These are phyloP conservation scores for Drechslerella stenobrocha DNA, from an alignment of 2,329 filamentous ascomycete genomes.

Conservation along the genomic window DNA sequence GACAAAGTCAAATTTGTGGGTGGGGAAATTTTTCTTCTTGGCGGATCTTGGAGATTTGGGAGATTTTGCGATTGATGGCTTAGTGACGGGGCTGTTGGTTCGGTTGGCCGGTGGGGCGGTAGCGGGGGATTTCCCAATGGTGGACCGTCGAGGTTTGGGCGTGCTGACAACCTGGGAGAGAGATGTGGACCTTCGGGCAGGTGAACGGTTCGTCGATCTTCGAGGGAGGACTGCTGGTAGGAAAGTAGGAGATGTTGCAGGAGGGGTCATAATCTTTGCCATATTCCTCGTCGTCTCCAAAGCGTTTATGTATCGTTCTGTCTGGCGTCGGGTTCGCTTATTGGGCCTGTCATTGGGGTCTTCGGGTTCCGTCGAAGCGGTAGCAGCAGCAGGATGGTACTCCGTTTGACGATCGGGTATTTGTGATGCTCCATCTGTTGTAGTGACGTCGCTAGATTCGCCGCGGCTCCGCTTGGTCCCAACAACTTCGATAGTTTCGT, in stretches of 20 bases:
- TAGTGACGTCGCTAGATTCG: slow-evolving; percentile 32
- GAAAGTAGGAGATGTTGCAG: slow-evolving; percentile 37
- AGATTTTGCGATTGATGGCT: slow-evolving; percentile 10
- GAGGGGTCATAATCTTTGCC: slow-evolving; percentile 46
- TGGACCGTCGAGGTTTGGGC: slow-evolving; percentile 4
- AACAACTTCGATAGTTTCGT: slow-evolving; percentile 28
- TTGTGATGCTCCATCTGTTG: slow-evolving; percentile 19
- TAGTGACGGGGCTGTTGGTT: slow-evolving; percentile 2
- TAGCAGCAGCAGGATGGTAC: slow-evolving; percentile 7
- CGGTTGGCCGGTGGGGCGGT: slow-evolving; percentile 22
- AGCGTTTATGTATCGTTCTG: slow-evolving; percentile 45
- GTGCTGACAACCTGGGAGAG: slow-evolving; percentile 24
- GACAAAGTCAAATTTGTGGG: slow-evolving; percentile 27
- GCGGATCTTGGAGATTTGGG: slow-evolving; percentile 13
- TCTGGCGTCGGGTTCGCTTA: slow-evolving; percentile 40
- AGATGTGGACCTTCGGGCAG: slow-evolving; percentile 15
- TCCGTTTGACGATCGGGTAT: slow-evolving; percentile 30
- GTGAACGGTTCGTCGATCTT: slow-evolving; percentile 35
- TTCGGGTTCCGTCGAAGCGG: slow-evolving; percentile 6
- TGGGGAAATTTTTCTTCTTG: slow-evolving; percentile 7
- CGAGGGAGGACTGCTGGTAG: slow-evolving; percentile 36
- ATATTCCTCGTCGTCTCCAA: slow-evolving; percentile 37
- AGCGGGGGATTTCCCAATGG: slow-evolving; percentile 9
- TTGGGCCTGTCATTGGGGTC: slow-evolving; percentile 30
- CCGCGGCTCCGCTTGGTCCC: slow-evolving; percentile 35